Evolutionary conservation across 495 filamentous ascomycete genomes (phyloP), one percentile per base, ranked within the genome.

Genomic region (Aspergillus baeticus): DNA sequence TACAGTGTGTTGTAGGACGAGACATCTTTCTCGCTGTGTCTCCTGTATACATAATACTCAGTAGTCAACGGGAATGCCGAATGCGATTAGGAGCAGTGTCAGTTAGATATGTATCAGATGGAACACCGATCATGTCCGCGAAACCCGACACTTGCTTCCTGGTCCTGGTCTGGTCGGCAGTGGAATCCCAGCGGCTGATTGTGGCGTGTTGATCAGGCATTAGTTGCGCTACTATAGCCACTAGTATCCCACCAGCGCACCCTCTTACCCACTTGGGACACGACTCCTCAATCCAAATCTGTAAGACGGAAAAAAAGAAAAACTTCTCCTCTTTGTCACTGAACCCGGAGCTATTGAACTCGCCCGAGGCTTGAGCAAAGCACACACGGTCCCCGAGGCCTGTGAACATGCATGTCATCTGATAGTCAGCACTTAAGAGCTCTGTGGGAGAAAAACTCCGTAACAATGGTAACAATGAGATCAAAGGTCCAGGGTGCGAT

Each of bases 131-230:
- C 26, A 29, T 4, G 8, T 29, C 26, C 26, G 26, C 26, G 26
- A 3, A 29, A 29, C 26, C 26, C 4, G 26, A 3, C 3, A 3
- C 8, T 29, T 29, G 26, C 26, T n/a, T n/a, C n/a, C n/a, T n/a
- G n/a, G n/a, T n/a, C n/a, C n/a, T n/a, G n/a, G n/a, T n/a, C n/a
- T 29, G 26, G 26, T 29, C 26, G 8, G 26, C 26, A 29, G 3
- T 29, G 26, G 8, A 29, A 29, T 29, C 26, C 26, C 26, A 41
- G 37, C 13, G 15, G 14, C 37, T 17, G 2, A 10, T 23, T 10
- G 41, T 50, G 47, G 47, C 47, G 47, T 23, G 47, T 20, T 38
- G 34, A 50, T 50, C 47, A 26, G 34, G 33, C 47, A 50, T 38
- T 38, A 50, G 34, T 50, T 7, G 20, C 17, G 18, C 17, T 38